Evolutionary conservation across 345 rosid species (phyloP).

Genomic region (Microthlaspi erraticum): DNA sequence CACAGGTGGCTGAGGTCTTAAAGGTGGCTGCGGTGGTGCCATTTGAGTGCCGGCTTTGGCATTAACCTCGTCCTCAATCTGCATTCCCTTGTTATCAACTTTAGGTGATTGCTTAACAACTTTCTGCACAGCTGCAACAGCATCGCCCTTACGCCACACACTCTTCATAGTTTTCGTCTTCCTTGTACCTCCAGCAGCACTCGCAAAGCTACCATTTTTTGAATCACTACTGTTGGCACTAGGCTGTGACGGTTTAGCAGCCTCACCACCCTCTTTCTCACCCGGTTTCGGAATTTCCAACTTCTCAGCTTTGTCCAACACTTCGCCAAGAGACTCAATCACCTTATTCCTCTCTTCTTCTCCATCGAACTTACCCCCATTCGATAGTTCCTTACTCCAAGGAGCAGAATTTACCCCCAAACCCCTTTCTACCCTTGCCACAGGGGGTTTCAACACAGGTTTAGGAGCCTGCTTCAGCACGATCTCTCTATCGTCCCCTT

Average conservation of each 20-base stretch:
- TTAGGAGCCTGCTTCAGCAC: slow-evolving; percentile 82
- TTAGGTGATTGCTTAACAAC: slow-evolving; percentile 66
- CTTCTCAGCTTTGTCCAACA: slow-evolving; percentile 86
- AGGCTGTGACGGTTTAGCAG: slow-evolving; percentile 42
- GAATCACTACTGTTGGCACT: slow-evolving; percentile 41
- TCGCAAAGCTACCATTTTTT: slow-evolving; percentile 41
- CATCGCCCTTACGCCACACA: slow-evolving; percentile 96
- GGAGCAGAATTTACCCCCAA: slow-evolving; percentile 47
- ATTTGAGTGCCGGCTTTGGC: slow-evolving; percentile 49
- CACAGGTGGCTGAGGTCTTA: slow-evolving; percentile 60
- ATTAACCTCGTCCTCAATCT: slow-evolving; percentile 40
- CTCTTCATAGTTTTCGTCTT: slow-evolving; percentile 79
- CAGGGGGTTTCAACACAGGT: slow-evolving; percentile 67
- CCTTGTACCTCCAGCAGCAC: slow-evolving; percentile 46
- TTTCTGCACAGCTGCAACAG: slow-evolving; percentile 62
- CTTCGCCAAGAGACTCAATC: slow-evolving; percentile 86
- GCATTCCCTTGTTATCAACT: slow-evolving; percentile 41
- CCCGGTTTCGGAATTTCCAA: slow-evolving; percentile 59
- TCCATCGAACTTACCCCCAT: slow-evolving; percentile 46
- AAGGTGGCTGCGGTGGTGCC: slow-evolving; percentile 60
- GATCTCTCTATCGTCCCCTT: slow-evolving; percentile 54
- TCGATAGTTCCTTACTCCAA: slow-evolving; percentile 43
- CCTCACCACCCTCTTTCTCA: slow-evolving; percentile 48
- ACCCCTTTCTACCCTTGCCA: slow-evolving; percentile 43
- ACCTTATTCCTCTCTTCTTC: slow-evolving; percentile 69